Evolutionary conservation across 495 filamentous ascomycete genomes (phyloP).

Genomic region (Tuber calosporum): DNA sequence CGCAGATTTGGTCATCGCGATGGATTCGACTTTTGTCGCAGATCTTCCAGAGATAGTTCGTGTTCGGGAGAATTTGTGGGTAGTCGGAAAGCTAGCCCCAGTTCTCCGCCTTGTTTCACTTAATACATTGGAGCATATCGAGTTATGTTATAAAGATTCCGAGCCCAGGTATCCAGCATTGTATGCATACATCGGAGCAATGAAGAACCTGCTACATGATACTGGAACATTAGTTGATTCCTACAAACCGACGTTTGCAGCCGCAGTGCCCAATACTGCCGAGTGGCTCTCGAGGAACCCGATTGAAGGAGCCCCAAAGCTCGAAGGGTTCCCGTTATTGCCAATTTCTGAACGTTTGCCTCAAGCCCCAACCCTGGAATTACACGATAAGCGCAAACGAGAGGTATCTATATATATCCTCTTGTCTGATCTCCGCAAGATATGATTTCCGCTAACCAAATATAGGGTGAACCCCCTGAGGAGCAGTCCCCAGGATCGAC

Average conservation of each 20-base stretch:
- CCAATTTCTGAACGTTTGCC: conserved; percentile 28
- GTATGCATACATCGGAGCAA: conserved; percentile 29
- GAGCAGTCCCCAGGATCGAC: conserved; percentile 7
- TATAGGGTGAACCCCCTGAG: conserved; percentile 15
- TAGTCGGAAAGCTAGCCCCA: conserved; percentile 35
- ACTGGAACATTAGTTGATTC: conserved; percentile 20
- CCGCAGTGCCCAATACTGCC: conserved; percentile 20
- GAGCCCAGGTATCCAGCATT: conserved; percentile 9
- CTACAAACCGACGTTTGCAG: conserved; percentile 24
- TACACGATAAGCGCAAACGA: conserved; percentile 34
- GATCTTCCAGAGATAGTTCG: conserved; percentile 21
- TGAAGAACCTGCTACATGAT: conserved; percentile 34
- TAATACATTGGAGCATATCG: conserved; percentile 38
- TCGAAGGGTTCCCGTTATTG: conserved; percentile 30
- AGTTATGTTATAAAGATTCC: conserved; percentile 18
- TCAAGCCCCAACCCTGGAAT: conserved; percentile 19
- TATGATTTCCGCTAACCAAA: conserved; percentile 1
- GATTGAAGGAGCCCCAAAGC: conserved; percentile 20
- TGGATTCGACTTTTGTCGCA: conserved; percentile 37
- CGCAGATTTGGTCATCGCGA: conserved; percentile 37
- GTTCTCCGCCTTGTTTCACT: conserved; percentile 35
- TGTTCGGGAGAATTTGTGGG: conserved; percentile 20
- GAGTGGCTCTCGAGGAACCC: conserved; percentile 28
- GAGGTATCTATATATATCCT: conserved; percentile 26
- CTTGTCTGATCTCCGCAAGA: neutral